Percentiles rank a stretch among this genome's conserved stretches.
phyloP scores from a whole-genome alignment of 1,284 basidiomycete species.

The Cutaneotrichosporon daszewskae region DNA sequence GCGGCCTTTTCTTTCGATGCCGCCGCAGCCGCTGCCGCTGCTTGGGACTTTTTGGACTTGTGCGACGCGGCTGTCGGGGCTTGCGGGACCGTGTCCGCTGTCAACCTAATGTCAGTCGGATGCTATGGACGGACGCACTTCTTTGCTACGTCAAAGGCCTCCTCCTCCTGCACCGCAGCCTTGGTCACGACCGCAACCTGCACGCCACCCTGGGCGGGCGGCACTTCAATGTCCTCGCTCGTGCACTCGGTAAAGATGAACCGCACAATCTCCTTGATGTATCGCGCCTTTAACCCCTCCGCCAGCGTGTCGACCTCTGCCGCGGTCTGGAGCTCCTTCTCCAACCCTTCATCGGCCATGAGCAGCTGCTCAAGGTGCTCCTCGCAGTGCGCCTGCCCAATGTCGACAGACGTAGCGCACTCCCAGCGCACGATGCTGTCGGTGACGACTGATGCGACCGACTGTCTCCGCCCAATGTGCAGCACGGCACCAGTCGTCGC shows the following conservation, averaged over 20 bases:
- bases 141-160: conserved; percentile 57
- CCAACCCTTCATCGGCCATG: conserved; percentile 57
- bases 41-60: conserved; percentile 50
- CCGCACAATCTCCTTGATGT: conserved; percentile 32
- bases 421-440: conserved; percentile 67
- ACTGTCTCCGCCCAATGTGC: conserved; percentile 69
- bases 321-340: conserved; percentile 55
- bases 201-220: conserved; percentile 16
- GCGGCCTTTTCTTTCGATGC: conserved; percentile 57
- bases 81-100: conserved; percentile 30
- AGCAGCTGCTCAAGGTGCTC: conserved; percentile 67
- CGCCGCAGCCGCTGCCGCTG: conserved; percentile 57
- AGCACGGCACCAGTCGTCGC: conserved; percentile 72
- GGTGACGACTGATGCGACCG: conserved; percentile 65
- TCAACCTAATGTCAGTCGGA: conserved; percentile 25
- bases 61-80: conserved; percentile 40
- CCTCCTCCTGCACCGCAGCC: conserved; percentile 60
- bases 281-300: conserved; percentile 26
- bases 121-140: conserved; percentile 39
- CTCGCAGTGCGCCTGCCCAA: conserved; percentile 72
- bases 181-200: conserved; percentile 17
- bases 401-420: conserved; percentile 56
- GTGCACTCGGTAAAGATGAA: conserved; percentile 38
- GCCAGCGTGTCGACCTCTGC: conserved; percentile 48
- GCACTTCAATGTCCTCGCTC: conserved; percentile 41